Evolutionary conservation across 2,329 filamentous ascomycete species (phyloP).

Genomic region (Xenoacremonium recifei): DNA sequence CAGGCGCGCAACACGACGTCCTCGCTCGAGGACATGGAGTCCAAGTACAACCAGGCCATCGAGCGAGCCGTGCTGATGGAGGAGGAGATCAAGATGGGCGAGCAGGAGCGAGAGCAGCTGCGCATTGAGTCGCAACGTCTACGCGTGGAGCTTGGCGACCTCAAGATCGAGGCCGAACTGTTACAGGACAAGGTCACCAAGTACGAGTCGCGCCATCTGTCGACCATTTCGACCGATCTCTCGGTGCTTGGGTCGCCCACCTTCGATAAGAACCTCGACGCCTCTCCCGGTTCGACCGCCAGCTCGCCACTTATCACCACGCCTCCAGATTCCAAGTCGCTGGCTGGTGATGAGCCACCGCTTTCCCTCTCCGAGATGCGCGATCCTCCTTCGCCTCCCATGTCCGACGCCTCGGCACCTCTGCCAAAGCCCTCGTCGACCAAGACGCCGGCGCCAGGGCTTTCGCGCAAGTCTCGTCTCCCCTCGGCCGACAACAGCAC

Average conservation of each 20-base stretch:
- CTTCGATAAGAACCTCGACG: slow-evolving; percentile 68
- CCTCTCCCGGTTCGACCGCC: slow-evolving; percentile 79
- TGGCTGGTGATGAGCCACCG: slow-evolving; percentile 54
- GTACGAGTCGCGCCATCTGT: slow-evolving; percentile 57
- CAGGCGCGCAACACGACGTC: slow-evolving; percentile 95
- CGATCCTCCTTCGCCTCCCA: slow-evolving; percentile 89
- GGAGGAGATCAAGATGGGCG: slow-evolving; percentile 86
- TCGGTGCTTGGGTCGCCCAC: slow-evolving; percentile 66
- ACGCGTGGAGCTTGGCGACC: slow-evolving; percentile 85
- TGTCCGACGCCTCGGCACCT: slow-evolving; percentile 78
- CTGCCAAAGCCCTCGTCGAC: slow-evolving; percentile 47
- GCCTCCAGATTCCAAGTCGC: slow-evolving; percentile 70
- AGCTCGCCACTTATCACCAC: slow-evolving; percentile 90
- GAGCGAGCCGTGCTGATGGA: slow-evolving; percentile 91
- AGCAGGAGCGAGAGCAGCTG: slow-evolving; percentile 85
- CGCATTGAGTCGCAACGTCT: slow-evolving; percentile 89
- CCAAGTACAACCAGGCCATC: slow-evolving; percentile 93
- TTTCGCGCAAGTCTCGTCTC: slow-evolving; percentile 48
- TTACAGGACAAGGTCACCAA: slow-evolving; percentile 90
- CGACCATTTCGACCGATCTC: slow-evolving; percentile 60
- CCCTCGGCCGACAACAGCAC: slow-evolving; percentile 53
- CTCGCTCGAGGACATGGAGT: slow-evolving; percentile 93
- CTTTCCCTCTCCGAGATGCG: slow-evolving; percentile 64
- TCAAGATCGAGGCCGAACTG: slow-evolving; percentile 94
- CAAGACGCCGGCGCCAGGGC: slow-evolving; percentile 29